Evolutionary conservation across 768 basidiomycete species (phyloP).

Genomic region (Suillus lakei): DNA sequence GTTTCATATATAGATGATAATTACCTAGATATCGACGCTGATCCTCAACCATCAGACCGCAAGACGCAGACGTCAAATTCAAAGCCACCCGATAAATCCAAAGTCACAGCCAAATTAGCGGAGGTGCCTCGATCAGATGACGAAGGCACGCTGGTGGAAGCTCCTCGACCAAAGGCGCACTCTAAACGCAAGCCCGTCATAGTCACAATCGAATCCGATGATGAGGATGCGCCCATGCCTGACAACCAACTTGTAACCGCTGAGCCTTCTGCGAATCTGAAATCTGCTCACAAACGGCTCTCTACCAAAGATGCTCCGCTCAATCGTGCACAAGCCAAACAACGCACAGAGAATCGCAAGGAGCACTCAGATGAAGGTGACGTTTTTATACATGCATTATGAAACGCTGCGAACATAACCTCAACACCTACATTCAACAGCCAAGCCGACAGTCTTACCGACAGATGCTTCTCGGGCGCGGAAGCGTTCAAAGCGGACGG

Average conservation of each 20-base stretch:
- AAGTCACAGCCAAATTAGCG: slow-evolving; percentile 12
- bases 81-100: slow-evolving; percentile 3
- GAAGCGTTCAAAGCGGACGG: neutral
- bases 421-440: neutral
- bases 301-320: slow-evolving; percentile 1
- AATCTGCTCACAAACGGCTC: neutral
- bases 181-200: slow-evolving; percentile 11
- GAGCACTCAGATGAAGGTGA: neutral
- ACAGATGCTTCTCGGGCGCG: neutral
- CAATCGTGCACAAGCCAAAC: neutral
- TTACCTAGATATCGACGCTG: neutral
- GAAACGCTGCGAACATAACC: neutral
- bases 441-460: neutral
- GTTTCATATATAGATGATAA: neutral
- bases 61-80: neutral
- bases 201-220: neutral
- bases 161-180: slow-evolving; percentile 12
- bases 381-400: neutral
- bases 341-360: neutral
- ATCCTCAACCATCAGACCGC: slow-evolving; percentile 10
- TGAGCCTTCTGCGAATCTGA: neutral
- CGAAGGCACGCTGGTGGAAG: slow-evolving; percentile 31
- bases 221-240: neutral
- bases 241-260: neutral
- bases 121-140: slow-evolving; percentile 27